These are phyloP conservation scores for Aspergillus ochraceoroseus DNA, from an alignment of 2,329 filamentous ascomycete genomes.

Conservation along the genomic window DNA sequence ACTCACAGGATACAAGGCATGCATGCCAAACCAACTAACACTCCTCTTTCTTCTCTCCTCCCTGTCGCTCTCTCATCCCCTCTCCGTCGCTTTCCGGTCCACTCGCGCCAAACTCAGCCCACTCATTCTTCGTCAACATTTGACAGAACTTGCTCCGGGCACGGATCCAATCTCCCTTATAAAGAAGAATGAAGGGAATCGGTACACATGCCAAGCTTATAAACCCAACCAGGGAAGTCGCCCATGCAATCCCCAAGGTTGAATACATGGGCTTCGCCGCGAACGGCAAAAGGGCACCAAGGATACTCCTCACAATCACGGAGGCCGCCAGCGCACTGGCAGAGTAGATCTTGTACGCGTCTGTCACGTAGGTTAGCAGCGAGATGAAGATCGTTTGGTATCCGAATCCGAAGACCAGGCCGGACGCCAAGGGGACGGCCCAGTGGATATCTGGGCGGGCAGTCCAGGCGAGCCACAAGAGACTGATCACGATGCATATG, in stretches of 20 bases:
- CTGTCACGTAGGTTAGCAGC: constrained; percentile 60
- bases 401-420: constrained; percentile 58
- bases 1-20: no score
- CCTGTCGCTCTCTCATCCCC: neutral
- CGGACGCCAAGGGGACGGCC: constrained; percentile 56
- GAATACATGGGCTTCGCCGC: constrained; percentile 39
- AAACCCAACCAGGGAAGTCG: constrained; percentile 41
- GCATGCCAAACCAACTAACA: neutral
- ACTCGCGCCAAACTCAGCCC: constrained; percentile 4
- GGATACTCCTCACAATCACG: constrained; percentile 47
- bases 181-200: constrained; percentile 40
- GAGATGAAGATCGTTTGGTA: constrained; percentile 62
- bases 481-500: constrained; percentile 52
- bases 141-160: constrained; percentile 32
- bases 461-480: constrained; percentile 59
- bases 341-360: constrained; percentile 63
- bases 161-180: constrained; percentile 27
- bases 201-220: constrained; percentile 36
- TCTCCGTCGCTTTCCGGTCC: no score
- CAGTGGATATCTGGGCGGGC: constrained; percentile 49
- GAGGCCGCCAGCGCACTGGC: constrained; percentile 54
- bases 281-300: constrained; percentile 56
- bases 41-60: neutral
- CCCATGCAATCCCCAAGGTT: constrained; percentile 40
- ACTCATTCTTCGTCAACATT: constrained; percentile 24